A percentile compares a stretch with the other conserved stretches of the same genome.
phyloP scores from a whole-genome alignment of 2,329 filamentous ascomycete species.

The Pestalotiopsis sp. region DNA sequence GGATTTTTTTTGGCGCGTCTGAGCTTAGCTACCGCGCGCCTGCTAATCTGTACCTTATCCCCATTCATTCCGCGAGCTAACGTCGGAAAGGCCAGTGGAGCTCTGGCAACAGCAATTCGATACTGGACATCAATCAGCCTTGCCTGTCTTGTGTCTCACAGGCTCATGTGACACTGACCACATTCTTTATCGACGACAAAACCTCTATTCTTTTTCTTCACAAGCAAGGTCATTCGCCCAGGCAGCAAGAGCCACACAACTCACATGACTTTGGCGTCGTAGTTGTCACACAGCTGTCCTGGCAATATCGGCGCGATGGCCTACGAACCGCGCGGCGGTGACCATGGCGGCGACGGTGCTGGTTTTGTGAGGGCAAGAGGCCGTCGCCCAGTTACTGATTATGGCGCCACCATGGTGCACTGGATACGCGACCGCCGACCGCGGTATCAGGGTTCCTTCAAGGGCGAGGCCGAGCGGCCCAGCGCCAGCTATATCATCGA shows the following conservation, averaged over 20 bases:
- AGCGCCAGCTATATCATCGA: constrained; percentile 89
- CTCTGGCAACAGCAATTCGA: constrained; percentile 8
- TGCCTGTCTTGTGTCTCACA: background rate
- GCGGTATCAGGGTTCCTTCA: constrained; percentile 71
- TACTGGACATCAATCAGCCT: constrained; percentile 6
- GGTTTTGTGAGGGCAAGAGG: constrained; percentile 53
- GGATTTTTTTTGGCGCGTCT: background rate
- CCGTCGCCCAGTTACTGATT: constrained; percentile 80
- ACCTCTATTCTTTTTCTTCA: background rate
- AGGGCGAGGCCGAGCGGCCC: constrained; percentile 79
- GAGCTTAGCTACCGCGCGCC: background rate
- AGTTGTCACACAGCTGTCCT: background rate
- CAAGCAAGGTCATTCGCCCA: constrained; percentile 1
- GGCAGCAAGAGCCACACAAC: background rate
- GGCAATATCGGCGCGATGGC: constrained; percentile 42
- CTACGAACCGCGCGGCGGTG: constrained; percentile 57
- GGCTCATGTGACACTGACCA: constrained; percentile 11
- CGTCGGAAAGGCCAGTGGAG: background rate
- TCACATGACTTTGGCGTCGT: constrained; percentile 3
- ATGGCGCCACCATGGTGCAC: constrained; percentile 85
- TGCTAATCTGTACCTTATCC: too few species aligned
- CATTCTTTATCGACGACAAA: constrained; percentile 3
- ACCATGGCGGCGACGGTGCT: constrained; percentile 43
- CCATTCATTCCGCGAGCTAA: background rate
- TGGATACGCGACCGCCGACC: constrained; percentile 86